Conservation (phyloP, 1,284 basidiomycete species). For the Trametes sp. region DNA sequence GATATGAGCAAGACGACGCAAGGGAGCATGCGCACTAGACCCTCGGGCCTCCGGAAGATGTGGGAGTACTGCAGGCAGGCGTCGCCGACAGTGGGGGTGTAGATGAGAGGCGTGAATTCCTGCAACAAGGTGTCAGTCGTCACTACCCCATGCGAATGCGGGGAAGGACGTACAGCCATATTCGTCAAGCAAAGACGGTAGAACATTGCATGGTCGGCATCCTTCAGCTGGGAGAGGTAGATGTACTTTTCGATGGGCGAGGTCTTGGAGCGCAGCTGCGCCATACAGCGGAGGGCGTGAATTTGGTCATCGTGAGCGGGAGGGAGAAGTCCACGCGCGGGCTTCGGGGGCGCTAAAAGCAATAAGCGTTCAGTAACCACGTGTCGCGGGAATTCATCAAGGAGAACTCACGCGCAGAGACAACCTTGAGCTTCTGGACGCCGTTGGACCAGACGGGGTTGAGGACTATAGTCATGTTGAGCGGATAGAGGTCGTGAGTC, state of each 20-base stretch:
- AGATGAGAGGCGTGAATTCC: conserved; percentile 87
- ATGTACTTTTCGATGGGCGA: conserved; percentile 84
- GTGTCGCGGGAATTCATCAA: conserved; percentile 13
- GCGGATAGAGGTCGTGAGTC: conserved; percentile 4
- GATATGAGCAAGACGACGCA: conserved; percentile 23
- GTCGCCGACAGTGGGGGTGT: conserved; percentile 93
- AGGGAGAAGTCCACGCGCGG: conserved; percentile 68
- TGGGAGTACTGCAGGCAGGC: conserved; percentile 88
- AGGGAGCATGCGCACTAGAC: conserved; percentile 57
- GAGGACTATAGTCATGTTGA: conserved; percentile 67
- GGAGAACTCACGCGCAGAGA: conserved; percentile 56
- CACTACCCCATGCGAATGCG: background rate
- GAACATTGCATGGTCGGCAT: conserved; percentile 76
- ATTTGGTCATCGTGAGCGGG: conserved; percentile 61
- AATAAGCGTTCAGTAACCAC: conserved; percentile 47
- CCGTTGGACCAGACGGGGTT: conserved; percentile 75
- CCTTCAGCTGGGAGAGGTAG: conserved; percentile 77
- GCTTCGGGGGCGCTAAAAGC: conserved; percentile 41
- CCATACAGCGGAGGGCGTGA: conserved; percentile 68
- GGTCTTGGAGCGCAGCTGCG: conserved; percentile 78
- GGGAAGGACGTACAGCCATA: conserved; percentile 55
- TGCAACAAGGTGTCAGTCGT: conserved; percentile 24
- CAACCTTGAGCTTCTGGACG: conserved; percentile 70
- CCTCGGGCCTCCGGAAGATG: conserved; percentile 85
- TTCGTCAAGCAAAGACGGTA: conserved; percentile 74